Conservation (phyloP, 1,284 basidiomycete species). For the Fomitopsis betulina region DNA sequence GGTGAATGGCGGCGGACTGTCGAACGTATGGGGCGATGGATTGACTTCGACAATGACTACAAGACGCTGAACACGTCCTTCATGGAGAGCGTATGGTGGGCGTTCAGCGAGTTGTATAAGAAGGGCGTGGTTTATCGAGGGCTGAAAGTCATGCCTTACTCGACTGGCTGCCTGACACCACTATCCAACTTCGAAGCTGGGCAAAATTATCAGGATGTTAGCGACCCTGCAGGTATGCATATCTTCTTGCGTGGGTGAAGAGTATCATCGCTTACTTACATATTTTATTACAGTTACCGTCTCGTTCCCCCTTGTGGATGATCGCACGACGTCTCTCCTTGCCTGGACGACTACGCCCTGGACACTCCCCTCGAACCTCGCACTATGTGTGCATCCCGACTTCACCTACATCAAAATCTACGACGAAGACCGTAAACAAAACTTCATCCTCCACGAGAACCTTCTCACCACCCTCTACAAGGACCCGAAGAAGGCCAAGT, state of each 20-base stretch:
- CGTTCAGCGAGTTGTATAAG: slow-evolving; percentile 90
- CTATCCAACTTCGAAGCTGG: slow-evolving; percentile 98
- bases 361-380: slow-evolving; percentile 96
- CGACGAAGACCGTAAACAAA: slow-evolving; percentile 83
- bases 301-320: slow-evolving; percentile 89
- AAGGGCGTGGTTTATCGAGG: slow-evolving; percentile 96
- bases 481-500: slow-evolving; percentile 97
- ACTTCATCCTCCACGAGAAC: slow-evolving; percentile 91
- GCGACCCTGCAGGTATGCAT: slow-evolving; percentile 82
- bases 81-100: slow-evolving; percentile 99
- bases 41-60: slow-evolving; percentile 99
- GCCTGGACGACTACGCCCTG: slow-evolving; percentile 99
- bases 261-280: neutral
- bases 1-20: slow-evolving; percentile 93
- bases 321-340: slow-evolving; percentile 85
- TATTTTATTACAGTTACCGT: slow-evolving; percentile 67
- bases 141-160: slow-evolving; percentile 97
- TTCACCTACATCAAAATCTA: slow-evolving; percentile 97
- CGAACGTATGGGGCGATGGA: slow-evolving; percentile 99
- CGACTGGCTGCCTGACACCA: slow-evolving; percentile 94
- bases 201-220: slow-evolving; percentile 89
- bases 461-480: slow-evolving; percentile 93
- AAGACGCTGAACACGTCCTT: slow-evolving; percentile 93
- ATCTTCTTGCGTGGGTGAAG: neutral
- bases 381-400: slow-evolving; percentile 93